phyloP scores from a whole-genome alignment of 331 rosid genomes.

The Stylosanthes scabra region DNA sequence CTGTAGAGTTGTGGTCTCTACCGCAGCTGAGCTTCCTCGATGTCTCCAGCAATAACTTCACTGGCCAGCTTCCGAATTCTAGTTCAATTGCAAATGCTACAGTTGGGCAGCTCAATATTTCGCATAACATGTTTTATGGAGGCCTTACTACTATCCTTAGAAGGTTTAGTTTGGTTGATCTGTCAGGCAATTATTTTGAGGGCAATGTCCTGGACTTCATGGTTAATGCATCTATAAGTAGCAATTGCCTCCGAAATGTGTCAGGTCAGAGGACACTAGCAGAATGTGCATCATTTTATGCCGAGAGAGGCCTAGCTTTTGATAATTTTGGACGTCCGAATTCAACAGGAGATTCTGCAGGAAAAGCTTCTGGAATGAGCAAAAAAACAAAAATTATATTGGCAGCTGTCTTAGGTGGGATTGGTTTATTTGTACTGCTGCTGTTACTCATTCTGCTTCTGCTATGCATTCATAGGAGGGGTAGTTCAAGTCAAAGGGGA shows the following conservation, averaged over 20 bases:
- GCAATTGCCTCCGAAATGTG: conserved; percentile 73
- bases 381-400: conserved; percentile 62
- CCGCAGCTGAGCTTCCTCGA: conserved; percentile 69
- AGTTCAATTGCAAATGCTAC: conserved; percentile 48
- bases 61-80: conserved; percentile 69
- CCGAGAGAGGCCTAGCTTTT: conserved; percentile 62
- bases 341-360: conserved; percentile 44
- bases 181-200: conserved; percentile 79
- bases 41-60: conserved; percentile 73
- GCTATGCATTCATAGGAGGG: conserved; percentile 49
- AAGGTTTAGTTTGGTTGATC: conserved; percentile 66
- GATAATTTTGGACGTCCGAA: conserved; percentile 71
- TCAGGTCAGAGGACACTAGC: conserved; percentile 57
- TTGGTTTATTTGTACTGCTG: conserved; percentile 57
- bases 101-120: conserved; percentile 56
- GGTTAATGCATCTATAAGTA: conserved; percentile 52
- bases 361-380: conserved; percentile 53
- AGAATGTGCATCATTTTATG: conserved; percentile 76
- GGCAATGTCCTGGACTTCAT: conserved; percentile 61
- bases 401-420: conserved; percentile 80
- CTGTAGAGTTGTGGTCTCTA: conserved; percentile 64
- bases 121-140: conserved; percentile 79
- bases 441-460: conserved; percentile 46
- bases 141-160: conserved; percentile 52
- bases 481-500: conserved; percentile 56